These are phyloP conservation scores for Rheum nobile DNA, from an alignment of 148 eudicot species.

Conservation along the genomic window DNA sequence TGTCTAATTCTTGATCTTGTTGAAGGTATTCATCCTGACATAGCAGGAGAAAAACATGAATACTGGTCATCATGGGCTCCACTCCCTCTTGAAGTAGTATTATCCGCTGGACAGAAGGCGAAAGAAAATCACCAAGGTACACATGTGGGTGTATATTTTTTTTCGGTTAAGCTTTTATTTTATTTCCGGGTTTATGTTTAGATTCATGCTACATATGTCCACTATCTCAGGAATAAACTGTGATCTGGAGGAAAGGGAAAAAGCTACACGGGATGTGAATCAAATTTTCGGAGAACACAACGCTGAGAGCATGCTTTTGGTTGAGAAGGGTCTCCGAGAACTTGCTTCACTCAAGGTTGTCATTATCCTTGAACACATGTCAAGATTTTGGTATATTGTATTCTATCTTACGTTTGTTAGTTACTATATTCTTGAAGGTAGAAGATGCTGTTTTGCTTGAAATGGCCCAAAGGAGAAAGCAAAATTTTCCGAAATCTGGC, in stretches of 20 bases:
- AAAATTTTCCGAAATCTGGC: constrained; percentile 31
- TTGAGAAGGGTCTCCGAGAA: constrained; percentile 85
- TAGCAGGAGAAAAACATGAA: constrained; percentile 61
- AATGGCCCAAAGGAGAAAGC: constrained; percentile 61
- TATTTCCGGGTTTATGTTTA: background rate
- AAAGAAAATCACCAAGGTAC: constrained; percentile 33
- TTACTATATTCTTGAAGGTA: constrained; percentile 34
- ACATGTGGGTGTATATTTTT: background rate
- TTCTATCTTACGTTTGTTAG: background rate
- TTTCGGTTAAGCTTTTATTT: background rate
- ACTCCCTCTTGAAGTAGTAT: constrained; percentile 64
- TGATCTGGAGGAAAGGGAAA: constrained; percentile 43
- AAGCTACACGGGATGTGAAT: constrained; percentile 16
- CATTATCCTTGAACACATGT: background rate
- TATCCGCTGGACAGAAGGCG: constrained; percentile 80
- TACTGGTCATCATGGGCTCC: constrained; percentile 86
- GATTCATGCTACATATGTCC: background rate
- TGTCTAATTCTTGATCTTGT: constrained; percentile 7
- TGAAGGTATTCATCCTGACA: constrained; percentile 72
- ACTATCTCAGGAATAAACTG: constrained; percentile 29
- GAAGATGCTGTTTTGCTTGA: constrained; percentile 71
- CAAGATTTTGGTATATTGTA: background rate
- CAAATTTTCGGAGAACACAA: constrained; percentile 47
- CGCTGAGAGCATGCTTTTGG: constrained; percentile 86
- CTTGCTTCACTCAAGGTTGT: constrained; percentile 63